Conservation (phyloP, 2,329 filamentous ascomycete genomes). For the Aspergillus bombycis region DNA sequence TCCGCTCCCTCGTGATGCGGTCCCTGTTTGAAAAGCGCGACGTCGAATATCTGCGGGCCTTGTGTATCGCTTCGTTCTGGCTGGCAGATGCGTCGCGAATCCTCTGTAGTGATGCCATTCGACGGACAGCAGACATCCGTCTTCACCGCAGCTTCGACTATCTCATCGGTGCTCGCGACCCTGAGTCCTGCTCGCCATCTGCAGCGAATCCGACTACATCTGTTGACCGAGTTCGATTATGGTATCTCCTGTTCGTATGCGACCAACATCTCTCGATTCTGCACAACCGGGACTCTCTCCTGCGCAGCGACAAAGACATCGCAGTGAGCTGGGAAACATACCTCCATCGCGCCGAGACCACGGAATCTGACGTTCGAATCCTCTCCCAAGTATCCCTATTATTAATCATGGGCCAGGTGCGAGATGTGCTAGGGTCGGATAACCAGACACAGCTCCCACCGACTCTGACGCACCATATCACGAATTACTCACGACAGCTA, state of each 20-base stretch:
- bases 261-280: constrained; percentile 43
- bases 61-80: constrained; percentile 57
- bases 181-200: neutral
- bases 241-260: constrained; percentile 41
- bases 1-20: constrained; percentile 48
- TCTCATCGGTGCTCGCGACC: constrained; percentile 8
- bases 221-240: constrained; percentile 36
- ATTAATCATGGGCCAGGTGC: constrained; percentile 41
- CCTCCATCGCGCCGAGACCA: constrained; percentile 34
- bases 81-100: constrained; percentile 53
- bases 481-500: constrained; percentile 31
- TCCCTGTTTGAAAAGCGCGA: constrained; percentile 52
- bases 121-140: constrained; percentile 34
- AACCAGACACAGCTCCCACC: constrained; percentile 31
- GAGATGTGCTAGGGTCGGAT: constrained; percentile 38
- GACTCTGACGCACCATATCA: constrained; percentile 29
- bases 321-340: constrained; percentile 39
- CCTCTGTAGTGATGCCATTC: constrained; percentile 34
- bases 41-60: constrained; percentile 51
- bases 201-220: constrained; percentile 15
- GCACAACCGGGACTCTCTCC: constrained; percentile 39
- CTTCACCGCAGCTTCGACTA: constrained; percentile 46
- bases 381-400: constrained; percentile 40
- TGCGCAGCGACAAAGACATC: constrained; percentile 40
- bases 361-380: constrained; percentile 38